These are phyloP conservation scores for Fusarium pininemorale DNA, from an alignment of 2,329 filamentous ascomycete species.

Conservation along the genomic window DNA sequence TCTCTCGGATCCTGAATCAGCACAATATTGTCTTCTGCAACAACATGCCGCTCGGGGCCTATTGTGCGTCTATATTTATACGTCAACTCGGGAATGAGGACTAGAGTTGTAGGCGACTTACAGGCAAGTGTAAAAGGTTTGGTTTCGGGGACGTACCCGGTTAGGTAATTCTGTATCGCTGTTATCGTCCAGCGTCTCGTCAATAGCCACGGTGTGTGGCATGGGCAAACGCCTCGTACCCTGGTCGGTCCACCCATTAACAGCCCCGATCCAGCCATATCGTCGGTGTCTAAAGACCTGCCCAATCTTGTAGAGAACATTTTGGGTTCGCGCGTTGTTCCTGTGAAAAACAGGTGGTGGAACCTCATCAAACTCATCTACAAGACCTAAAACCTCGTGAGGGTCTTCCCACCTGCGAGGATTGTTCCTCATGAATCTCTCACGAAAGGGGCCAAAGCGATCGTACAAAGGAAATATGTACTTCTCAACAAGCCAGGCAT, in stretches of 20 bases:
- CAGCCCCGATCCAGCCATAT: constrained; percentile 81
- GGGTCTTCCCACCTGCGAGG: constrained; percentile 44
- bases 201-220: constrained; percentile 40
- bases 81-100: constrained; percentile 7
- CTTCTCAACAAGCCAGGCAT: constrained; percentile 75
- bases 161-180: constrained; percentile 43
- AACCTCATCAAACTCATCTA: constrained; percentile 57
- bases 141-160: constrained; percentile 42
- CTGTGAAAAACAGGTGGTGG: constrained; percentile 49
- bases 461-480: constrained; percentile 71
- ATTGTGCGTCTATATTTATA: constrained; percentile 42
- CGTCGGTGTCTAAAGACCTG: constrained; percentile 85
- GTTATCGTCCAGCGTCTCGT: constrained; percentile 40
- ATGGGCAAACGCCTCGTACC: constrained; percentile 41
- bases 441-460: constrained; percentile 47
- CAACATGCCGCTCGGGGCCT: constrained; percentile 47
- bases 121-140: constrained; percentile 83
- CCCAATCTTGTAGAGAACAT: constrained; percentile 71
- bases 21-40: constrained; percentile 79
- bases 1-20: constrained; percentile 59
- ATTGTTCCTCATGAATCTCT: constrained; percentile 41
- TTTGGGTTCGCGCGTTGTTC: constrained; percentile 34
- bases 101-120: constrained; percentile 58
- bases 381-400: constrained; percentile 44
- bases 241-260: constrained; percentile 84